Evolutionary conservation across 306 rosid genomes (phyloP), one percentile per base, ranked within the genome.

Genomic region (Hippophae tibetana): DNA sequence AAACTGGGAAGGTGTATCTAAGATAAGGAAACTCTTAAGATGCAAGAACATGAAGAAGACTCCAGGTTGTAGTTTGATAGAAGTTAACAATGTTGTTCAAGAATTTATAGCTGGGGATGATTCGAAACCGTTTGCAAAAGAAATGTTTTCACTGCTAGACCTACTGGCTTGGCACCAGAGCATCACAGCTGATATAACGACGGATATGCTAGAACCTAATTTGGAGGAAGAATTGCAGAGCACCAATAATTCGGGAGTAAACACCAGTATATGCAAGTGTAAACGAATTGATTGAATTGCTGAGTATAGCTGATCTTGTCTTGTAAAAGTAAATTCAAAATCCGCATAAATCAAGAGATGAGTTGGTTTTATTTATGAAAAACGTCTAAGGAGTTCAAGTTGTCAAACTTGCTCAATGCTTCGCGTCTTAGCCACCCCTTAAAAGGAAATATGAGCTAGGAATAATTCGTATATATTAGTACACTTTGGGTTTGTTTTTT

Each of bases 11-110:
- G 76, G 61, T 31, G 95, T 87, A 46, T 75, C 85, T 3, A 62
- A 73, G 61, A 69, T 85, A 53, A 81, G 98, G 75, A 86, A 75
- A 62, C 69, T 78, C 57, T 69, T 87, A 31, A 70, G 83, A 73
- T 73, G 63, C 64, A 85, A 62, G 65, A 70, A 75, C 69, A 78
- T 78, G 54, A 87, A 80, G 81, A 90, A 80, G 81, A 81, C 76
- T 43, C 96, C 96, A 0, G 89, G 95, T 14, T 77, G 81, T 71
- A 90, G 96, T 72, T 74, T 64, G 63, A 82, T 84, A 45, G 87
- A 87, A 74, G 81, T 90, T 11, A 56, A 81, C 74, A 78, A 80
- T 52, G 53, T 52, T 47, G 89, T 82, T 56, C 74, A 81, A 56
- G 90, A 87, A 64, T 87, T 85, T 50, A 84, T 79, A 10, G 72